Conservation (phyloP, 2,329 filamentous ascomycete species). For the Metarhizium album region DNA sequence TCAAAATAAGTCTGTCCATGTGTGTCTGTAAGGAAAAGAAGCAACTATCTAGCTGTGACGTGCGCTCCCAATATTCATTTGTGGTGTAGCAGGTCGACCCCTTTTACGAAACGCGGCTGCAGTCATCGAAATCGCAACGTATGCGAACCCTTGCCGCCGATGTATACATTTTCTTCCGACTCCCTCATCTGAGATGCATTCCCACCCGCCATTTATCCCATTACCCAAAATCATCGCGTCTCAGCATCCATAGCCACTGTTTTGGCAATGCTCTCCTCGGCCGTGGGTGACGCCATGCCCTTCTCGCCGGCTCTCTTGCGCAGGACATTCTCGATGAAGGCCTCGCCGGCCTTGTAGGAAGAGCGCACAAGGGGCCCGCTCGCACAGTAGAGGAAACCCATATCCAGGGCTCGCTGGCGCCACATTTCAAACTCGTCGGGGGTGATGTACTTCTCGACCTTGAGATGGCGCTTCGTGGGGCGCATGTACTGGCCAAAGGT, state of each 20-base stretch:
- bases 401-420: constrained; percentile 78
- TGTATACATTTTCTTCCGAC: background rate
- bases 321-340: constrained; percentile 96
- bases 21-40: too few relatives aligned
- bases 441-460: constrained; percentile 90
- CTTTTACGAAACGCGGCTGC: too few relatives aligned
- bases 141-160: background rate
- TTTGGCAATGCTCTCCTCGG: constrained; percentile 22
- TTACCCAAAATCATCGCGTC: constrained; percentile 9
- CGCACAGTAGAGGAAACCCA: constrained; percentile 96
- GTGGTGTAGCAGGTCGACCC: too few relatives aligned
- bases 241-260: constrained; percentile 28
- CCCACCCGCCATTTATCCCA: background rate
- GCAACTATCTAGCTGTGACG: too few relatives aligned
- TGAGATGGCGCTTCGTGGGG: constrained; percentile 93
- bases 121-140: constrained; percentile 8
- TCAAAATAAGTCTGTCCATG: too few relatives aligned
- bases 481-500: constrained; percentile 99
- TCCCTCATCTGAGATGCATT: background rate
- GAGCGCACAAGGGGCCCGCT: constrained; percentile 87
- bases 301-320: constrained; percentile 59
- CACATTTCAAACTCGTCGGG: constrained; percentile 87
- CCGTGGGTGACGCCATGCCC: constrained; percentile 16
- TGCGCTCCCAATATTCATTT: too few relatives aligned
- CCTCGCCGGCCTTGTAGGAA: constrained; percentile 95